Conservation (phyloP, 257 asterid species). For the Solanum corneliomulleri region DNA sequence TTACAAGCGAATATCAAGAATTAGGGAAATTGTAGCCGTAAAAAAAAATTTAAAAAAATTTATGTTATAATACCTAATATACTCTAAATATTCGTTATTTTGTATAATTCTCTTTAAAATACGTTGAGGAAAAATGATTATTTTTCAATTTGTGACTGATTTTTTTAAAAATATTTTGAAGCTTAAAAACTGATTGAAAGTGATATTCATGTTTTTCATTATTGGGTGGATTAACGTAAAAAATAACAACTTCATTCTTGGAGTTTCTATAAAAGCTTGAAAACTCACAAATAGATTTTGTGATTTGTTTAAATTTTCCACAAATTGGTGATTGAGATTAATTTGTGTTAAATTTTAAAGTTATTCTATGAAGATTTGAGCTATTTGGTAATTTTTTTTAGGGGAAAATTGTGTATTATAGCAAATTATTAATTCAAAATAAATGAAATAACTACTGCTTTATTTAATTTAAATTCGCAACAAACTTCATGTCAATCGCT, state of each 20-base stretch:
- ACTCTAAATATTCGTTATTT: no score
- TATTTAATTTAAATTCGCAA: no score
- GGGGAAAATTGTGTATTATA: background rate
- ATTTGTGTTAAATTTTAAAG: background rate
- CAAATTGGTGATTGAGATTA: background rate
- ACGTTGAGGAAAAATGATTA: background rate
- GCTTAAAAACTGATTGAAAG: background rate
- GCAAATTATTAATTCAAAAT: background rate
- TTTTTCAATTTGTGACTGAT: background rate
- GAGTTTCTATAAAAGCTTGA: background rate
- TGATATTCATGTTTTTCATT: background rate
- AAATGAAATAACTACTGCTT: no score
- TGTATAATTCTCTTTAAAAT: background rate
- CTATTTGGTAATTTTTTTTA: background rate
- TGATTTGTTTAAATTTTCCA: background rate
- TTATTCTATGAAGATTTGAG: background rate
- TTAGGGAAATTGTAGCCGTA: fast-evolving
- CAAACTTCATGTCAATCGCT: no score
- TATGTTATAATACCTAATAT: background rate
- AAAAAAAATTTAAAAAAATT: no score
- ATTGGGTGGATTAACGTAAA: background rate
- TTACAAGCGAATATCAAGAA: no score
- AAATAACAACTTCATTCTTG: background rate
- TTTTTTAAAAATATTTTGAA: background rate
- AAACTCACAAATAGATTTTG: background rate